Evolutionary conservation across 2,329 filamentous ascomycete species (phyloP).

Genomic region (Aspergillus fischeri): DNA sequence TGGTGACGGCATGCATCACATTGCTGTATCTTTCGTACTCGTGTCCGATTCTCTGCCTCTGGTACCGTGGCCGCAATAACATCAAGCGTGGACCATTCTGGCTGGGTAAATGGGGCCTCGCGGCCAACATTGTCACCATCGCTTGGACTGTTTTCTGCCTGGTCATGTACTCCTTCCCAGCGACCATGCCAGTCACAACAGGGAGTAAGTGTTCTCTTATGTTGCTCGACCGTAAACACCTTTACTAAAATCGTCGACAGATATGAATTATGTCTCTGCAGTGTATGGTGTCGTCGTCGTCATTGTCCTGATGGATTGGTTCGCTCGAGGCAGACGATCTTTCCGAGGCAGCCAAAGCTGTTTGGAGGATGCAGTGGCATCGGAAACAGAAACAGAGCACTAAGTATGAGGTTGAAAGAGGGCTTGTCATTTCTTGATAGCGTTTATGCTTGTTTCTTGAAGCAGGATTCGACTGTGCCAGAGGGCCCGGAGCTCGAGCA

Average conservation of each 20-base stretch:
- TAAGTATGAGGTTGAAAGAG: not conserved
- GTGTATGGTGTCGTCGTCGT: slow-evolving; percentile 26
- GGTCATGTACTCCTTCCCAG: slow-evolving; percentile 32
- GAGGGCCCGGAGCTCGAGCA: not conserved
- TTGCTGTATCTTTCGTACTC: slow-evolving; percentile 47
- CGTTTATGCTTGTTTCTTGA: not conserved
- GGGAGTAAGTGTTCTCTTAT: slow-evolving; percentile 22
- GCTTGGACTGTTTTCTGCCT: slow-evolving; percentile 43
- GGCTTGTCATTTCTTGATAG: too few relatives aligned
- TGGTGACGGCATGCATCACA: slow-evolving; percentile 44
- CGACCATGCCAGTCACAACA: slow-evolving; percentile 23
- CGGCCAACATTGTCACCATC: slow-evolving; percentile 42
- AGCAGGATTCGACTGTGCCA: not conserved
- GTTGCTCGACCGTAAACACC: not conserved
- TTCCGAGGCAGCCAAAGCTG: not conserved
- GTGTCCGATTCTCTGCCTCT: slow-evolving; percentile 44
- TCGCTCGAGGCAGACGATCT: slow-evolving; percentile 19
- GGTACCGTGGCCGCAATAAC: slow-evolving; percentile 41
- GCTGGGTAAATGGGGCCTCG: slow-evolving; percentile 39
- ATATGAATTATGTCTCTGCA: slow-evolving; percentile 38
- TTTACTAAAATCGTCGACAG: slow-evolving; percentile 6
- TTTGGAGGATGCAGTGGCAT: not conserved
- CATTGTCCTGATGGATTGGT: slow-evolving; percentile 31
- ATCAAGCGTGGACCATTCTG: slow-evolving; percentile 45
- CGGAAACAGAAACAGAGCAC: not conserved